Base-by-base conservation (phyloP, 2,329 filamentous ascomycete genomes). In the Penicillium hesseltinei region DNA sequence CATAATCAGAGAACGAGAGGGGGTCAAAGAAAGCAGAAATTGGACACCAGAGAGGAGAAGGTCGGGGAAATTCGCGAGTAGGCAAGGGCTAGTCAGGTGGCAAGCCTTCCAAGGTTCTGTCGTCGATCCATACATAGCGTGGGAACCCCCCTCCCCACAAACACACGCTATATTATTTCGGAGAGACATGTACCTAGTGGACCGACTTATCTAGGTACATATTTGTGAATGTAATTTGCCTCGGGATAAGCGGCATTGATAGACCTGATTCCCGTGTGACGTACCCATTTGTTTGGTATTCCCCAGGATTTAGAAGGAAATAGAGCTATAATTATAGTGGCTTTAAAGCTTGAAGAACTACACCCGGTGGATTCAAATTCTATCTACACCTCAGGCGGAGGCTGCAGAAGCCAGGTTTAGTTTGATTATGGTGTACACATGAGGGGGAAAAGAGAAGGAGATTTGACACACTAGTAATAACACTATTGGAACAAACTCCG, bases 11-110 rank as follows among this genome's bases (percentile, higher is more conserved):
- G 33, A 48, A 23, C 29, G 43, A 48, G 4, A 48, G 27, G 44
- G 36, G 21, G 44, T 23, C n/a, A 48, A 40, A 39, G 40, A 39
- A 15, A 39, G 19, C 17, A 23, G 25, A 21, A 49, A 40, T 43
- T n/a, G 40, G 23, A 10, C 23, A 27, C 23, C 23, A 17, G 17
- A 23, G 17, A 46, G 25, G 36, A 54, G 40, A 47, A 39, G 33
- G 25, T 40, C 35, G 52, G 47, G 29, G 50, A 23, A 42, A 49
- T 48, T 39, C 38, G 51, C 51, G n/a, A 42, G 21, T 10, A 25
- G 29, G 36, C 36, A 50, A 31, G 11, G 46, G 39, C 48, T 35
- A 45, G 54, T 56, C 47, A 51, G 42, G 54, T 56, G 54, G 47
- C 40, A 44, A 27, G 23, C 42, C 8, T 31, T 35, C 43, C 27